These are phyloP conservation scores for Tylopilus cervinicoccineus DNA, from an alignment of 768 basidiomycete species.

Conservation along the genomic window DNA sequence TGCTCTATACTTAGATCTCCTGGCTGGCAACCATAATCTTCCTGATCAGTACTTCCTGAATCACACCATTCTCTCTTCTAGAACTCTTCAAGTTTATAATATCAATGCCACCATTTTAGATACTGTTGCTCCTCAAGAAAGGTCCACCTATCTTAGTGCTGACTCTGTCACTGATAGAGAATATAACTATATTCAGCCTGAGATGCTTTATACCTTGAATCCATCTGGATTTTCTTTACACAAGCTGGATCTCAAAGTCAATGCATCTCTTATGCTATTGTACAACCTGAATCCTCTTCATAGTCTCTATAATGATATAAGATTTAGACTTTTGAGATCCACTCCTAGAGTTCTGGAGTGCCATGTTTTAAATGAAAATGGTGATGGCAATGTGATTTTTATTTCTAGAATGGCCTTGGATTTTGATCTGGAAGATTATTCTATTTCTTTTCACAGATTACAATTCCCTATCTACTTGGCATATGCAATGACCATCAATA, in stretches of 20 bases:
- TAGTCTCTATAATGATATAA: neutral
- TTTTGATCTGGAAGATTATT: slow-evolving; percentile 11
- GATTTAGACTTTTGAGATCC: neutral
- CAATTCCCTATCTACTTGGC: slow-evolving; percentile 35
- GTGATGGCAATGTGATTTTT: slow-evolving; percentile 13
- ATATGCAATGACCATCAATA: slow-evolving; percentile 39
- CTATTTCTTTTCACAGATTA: slow-evolving; percentile 19
- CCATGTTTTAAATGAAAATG: neutral
- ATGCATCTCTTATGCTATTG: neutral
- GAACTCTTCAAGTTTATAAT: neutral
- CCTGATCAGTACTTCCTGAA: neutral
- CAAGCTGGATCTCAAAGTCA: neutral
- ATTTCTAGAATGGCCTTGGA: slow-evolving; percentile 30
- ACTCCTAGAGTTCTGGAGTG: neutral
- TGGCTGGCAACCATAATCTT: neutral
- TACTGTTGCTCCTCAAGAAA: neutral
- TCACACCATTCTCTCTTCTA: neutral
- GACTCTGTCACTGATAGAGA: neutral
- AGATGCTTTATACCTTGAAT: neutral
- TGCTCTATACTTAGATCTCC: neutral
- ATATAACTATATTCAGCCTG: neutral
- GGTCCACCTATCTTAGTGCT: neutral
- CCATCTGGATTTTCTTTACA: neutral
- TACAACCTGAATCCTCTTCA: neutral
- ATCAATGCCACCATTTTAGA: neutral